A percentile compares a stretch with the other conserved stretches of the same genome.
phyloP scores from a whole-genome alignment of 106 monocot genomes.

The Dioscorea dumetorum region DNA sequence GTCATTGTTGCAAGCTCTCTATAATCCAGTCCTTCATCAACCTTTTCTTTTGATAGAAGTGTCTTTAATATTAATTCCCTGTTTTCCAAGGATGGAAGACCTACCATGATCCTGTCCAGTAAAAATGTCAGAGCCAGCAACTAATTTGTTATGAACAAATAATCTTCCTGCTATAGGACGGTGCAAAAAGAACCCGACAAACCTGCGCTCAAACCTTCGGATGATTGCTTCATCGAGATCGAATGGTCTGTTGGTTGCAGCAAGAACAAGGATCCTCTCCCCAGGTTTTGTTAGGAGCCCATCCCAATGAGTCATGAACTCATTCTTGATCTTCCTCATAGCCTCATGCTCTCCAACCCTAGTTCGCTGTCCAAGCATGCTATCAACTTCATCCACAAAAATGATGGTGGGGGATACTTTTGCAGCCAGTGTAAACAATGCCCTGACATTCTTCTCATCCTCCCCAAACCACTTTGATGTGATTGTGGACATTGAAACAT shows the following conservation, averaged over 20 bases:
- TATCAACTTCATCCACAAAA: slow-evolving; percentile 23
- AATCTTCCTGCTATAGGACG: not conserved
- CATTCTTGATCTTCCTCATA: slow-evolving; percentile 16
- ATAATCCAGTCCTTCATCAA: slow-evolving; percentile 24
- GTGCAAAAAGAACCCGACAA: not conserved
- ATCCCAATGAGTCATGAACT: slow-evolving; percentile 26
- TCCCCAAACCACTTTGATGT: slow-evolving; percentile 22
- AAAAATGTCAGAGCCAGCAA: not conserved
- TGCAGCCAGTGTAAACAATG: slow-evolving; percentile 16
- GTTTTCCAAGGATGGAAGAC: slow-evolving; percentile 15
- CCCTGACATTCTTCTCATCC: slow-evolving; percentile 13
- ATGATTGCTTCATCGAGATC: slow-evolving; percentile 23
- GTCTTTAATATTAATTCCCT: slow-evolving; percentile 17
- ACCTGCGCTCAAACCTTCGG: slow-evolving; percentile 22
- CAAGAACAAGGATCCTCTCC: slow-evolving; percentile 21
- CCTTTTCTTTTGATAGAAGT: slow-evolving; percentile 17
- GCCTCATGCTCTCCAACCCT: slow-evolving; percentile 16
- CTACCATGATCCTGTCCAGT: slow-evolving; percentile 19
- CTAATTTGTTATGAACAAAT: not conserved
- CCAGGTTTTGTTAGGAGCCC: slow-evolving; percentile 18
- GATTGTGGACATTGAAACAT: slow-evolving; percentile 21
- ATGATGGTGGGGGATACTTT: slow-evolving; percentile 16
- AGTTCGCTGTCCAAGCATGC: slow-evolving; percentile 15
- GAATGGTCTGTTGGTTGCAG: slow-evolving; percentile 21
- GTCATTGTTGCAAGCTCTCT: slow-evolving; percentile 26